Percentiles rank a stretch among this genome's conserved stretches.
Conservation (phyloP, 257 asterid genomes). For the Scutellaria minor region DNA sequence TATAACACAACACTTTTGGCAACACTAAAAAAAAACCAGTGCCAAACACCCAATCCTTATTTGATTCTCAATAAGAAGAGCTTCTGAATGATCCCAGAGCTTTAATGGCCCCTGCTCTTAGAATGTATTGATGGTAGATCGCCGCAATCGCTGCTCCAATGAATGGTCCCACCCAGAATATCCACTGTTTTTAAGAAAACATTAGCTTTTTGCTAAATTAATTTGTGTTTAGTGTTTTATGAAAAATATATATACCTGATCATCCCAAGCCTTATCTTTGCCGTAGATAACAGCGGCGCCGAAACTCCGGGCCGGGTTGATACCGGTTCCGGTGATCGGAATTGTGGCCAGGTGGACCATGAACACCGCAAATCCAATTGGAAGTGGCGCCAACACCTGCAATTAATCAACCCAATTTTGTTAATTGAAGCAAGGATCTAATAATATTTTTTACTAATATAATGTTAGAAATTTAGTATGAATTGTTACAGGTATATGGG, state of each 20-base stretch:
- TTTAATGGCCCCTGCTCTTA: conserved; percentile 79
- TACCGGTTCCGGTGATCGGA: conserved; percentile 77
- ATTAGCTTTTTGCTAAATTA: too few relatives aligned
- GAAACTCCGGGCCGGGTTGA: conserved; percentile 76
- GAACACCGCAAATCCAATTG: conserved; percentile 77
- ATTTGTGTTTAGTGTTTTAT: background rate
- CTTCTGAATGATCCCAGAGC: conserved; percentile 83
- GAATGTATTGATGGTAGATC: conserved; percentile 63
- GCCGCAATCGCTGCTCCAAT: conserved; percentile 89
- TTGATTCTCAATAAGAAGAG: conserved; percentile 33
- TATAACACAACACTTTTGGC: conserved; percentile 15
- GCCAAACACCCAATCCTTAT: conserved; percentile 17
- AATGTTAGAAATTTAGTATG: too few relatives aligned
- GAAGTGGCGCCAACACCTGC: conserved; percentile 83
- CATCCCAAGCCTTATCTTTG: conserved; percentile 64
- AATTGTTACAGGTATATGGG: conserved; percentile 73
- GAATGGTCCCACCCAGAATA: conserved; percentile 89
- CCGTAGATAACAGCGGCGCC: conserved; percentile 80
- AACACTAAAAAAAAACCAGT: conserved; percentile 34
- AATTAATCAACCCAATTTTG: background rate
- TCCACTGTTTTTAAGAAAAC: conserved; percentile 51
- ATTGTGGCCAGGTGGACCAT: conserved; percentile 84
- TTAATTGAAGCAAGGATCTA: background rate
- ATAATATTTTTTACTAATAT: background rate
- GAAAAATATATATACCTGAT: conserved; percentile 46